A percentile compares a stretch with the other conserved stretches of the same genome.
phyloP scores from a whole-genome alignment of 139 green algal genomes.

The Coelastrella sp. region DNA sequence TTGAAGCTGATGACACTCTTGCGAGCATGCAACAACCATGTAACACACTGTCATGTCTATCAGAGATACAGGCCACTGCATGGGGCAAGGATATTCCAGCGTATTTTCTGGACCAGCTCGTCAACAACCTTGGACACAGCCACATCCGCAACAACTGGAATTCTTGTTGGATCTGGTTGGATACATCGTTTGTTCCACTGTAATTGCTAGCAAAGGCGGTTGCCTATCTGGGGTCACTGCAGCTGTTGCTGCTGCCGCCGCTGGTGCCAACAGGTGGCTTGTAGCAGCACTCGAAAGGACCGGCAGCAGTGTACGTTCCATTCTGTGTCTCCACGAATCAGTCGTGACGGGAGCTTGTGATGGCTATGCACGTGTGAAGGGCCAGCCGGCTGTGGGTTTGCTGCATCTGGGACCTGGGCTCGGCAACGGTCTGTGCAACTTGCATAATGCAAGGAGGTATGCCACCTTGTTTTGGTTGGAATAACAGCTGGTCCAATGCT shows the following conservation, averaged over 20 bases:
- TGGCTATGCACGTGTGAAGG: slow-evolving; percentile 72
- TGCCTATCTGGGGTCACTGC: not conserved
- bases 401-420: slow-evolving; percentile 91
- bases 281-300: slow-evolving; percentile 71
- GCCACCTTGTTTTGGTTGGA: no score
- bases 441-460: slow-evolving; percentile 77
- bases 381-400: slow-evolving; percentile 58
- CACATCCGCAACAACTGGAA: no score
- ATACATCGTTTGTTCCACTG: not conserved
- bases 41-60: no score
- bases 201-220: not conserved
- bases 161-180: no score
- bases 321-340: slow-evolving; percentile 90
- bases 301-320: slow-evolving; percentile 62
- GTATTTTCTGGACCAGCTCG: no score
- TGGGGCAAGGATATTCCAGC: no score
- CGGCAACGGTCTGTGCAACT: slow-evolving; percentile 69
- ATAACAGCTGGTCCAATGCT: no score
- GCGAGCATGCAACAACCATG: no score
- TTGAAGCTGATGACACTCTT: no score
- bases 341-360: slow-evolving; percentile 84
- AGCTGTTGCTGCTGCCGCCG: slow-evolving; percentile 69
- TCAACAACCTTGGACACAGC: no score
- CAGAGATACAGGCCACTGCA: no score
- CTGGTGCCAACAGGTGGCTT: slow-evolving; percentile 73